Evolutionary conservation across 495 filamentous ascomycete genomes (phyloP), one percentile per base, ranked within the genome.

Genomic region (Penicillium crystallinum): DNA sequence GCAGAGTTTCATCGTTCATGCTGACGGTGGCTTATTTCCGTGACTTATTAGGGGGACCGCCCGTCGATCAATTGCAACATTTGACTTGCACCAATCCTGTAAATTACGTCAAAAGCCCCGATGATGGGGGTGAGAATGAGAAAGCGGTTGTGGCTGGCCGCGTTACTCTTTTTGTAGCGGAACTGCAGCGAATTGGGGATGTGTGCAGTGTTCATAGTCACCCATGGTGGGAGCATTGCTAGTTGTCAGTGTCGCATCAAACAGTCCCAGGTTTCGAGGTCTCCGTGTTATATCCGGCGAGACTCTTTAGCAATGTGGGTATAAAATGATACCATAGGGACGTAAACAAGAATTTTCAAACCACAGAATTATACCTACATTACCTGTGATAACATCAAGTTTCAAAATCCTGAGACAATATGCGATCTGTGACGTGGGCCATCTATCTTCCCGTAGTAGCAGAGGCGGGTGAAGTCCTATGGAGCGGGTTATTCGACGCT

Each of bases 401-500:
- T 14, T 2, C 17, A 15, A 17, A 0, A 41, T 18, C 17, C 10
- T 0, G n/a, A 5, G 4, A 11, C 45, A 55, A 47, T 10, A 66
- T 63, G 63, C 56, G 62, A 34, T 54, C 55, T 19, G 4, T 55
- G 22, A 17, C 49, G n/a, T 58, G 52, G 38, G 29, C 55, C 25
- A 41, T 54, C 29, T 30, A 52, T 29, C 54, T 62, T n/a, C 36
- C 56, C 6, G 47, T 55, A n/a, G 42, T 52, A 17, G 54, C 55
- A 4, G 48, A 55, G 15, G 63, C 62, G 3, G 65, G 65, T 2
- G 58, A 57, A 29, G 53, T 61, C 21, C 39, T 66, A 22, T 68
- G 65, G 65, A 57, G 52, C 41, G 65, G 63, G 30, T 34, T 66
- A 19, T 66, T 68, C 55, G 53, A 66, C 23, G 49, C 53, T 2